Evolutionary conservation across 805 yeast genomes (phyloP).

Genomic region (Komagataella phaffii): DNA sequence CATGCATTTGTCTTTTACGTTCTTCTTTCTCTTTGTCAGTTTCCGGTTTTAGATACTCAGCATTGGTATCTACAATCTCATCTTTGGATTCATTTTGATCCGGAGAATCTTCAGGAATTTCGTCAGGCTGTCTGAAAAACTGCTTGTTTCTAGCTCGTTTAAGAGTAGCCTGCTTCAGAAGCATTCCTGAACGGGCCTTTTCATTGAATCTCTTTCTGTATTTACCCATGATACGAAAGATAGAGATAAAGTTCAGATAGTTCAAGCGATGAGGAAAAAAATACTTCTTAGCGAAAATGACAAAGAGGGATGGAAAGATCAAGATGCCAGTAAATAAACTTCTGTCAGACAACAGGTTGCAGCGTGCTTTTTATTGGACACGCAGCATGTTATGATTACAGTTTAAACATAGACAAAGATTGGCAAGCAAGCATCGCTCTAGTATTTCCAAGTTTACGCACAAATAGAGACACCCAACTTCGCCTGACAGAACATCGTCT

Average conservation of each 20-base stretch:
- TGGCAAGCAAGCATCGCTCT: too few relatives aligned
- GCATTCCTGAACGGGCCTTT: constrained; percentile 76
- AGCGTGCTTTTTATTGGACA: too few relatives aligned
- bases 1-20: constrained; percentile 51
- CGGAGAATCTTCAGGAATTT: constrained; percentile 12
- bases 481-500: not conserved
- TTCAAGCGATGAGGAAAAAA: not conserved
- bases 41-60: constrained; percentile 49
- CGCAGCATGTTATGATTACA: too few relatives aligned
- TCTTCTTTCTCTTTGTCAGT: constrained; percentile 47
- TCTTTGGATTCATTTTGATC: constrained; percentile 6
- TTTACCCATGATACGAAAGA: constrained; percentile 46
- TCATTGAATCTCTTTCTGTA: constrained; percentile 73
- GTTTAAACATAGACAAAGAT: too few relatives aligned
- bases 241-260: not conserved
- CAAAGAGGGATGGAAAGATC: not conserved
- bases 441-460: too few relatives aligned
- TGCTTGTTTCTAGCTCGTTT: constrained; percentile 60
- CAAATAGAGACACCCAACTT: too few relatives aligned
- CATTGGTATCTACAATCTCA: constrained; percentile 22
- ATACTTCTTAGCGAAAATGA: not conserved
- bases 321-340: not conserved
- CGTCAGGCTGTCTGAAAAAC: constrained; percentile 35
- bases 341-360: not conserved
- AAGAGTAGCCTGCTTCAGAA: constrained; percentile 63